Base-by-base conservation (phyloP, 495 filamentous ascomycete genomes). In the Neurospora sp. region DNA sequence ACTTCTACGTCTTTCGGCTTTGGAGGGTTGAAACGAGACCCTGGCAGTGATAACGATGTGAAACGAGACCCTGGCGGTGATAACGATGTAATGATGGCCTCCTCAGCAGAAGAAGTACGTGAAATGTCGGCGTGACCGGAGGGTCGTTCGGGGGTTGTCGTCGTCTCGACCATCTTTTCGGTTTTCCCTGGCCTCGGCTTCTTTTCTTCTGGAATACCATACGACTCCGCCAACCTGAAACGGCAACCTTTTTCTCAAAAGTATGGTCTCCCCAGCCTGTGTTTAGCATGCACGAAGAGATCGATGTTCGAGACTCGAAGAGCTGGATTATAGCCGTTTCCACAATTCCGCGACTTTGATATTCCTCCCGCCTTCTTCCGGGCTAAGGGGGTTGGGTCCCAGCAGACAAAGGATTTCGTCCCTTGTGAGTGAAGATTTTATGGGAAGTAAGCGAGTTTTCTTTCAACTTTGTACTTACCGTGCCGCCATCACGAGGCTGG, bases 1-100 rank as follows among this genome's bases (percentile, higher is more conserved):
- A 71, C 53, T 37, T 75, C 48, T 6, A 77, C 48, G 16, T 78
- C 72, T 48, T 68, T 41, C 12, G 74, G 59, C 22, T 76, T 76
- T 12, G 78, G 69, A 40, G 71, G 76, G 7, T 42, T 42, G 20
- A 31, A 53, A 20, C 11, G 10, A 35, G 42, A 42, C n/a, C 20
- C 68, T 35, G 38, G 39, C 31, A 53, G 53, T 35, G 40, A 42
- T 69, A 16, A 66, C 1, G 53, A 27, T 35, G 53, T 42, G 20
- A 31, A 53, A 20, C 11, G 7, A 35, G 42, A 42, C n/a, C 20
- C 68, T 71, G 38, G 39, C 31, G 70, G 53, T 35, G 40, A 42
- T 69, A 16, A 66, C 3, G 53, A 27, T 9, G 53, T 35, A 35
- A 37, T 66, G 5, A 3, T 66, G 27, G 14, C 53, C 27, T 18